Evolutionary conservation across 1,284 basidiomycete species (phyloP), one percentile per base, ranked within the genome.

Genomic region (Cutaneotrichosporon spelunceum): DNA sequence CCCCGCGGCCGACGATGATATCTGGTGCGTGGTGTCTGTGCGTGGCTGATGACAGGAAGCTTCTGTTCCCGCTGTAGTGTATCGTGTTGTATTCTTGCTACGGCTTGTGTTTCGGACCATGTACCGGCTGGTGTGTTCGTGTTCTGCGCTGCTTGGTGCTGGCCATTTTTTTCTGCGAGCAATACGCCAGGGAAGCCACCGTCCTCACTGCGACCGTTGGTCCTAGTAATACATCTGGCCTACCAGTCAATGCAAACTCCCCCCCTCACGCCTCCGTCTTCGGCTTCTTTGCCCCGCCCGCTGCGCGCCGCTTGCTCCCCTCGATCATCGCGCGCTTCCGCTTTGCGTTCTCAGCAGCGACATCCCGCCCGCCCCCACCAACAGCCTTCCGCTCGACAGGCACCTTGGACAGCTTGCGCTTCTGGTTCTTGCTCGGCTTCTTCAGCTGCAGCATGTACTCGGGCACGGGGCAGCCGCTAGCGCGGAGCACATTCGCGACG

Each of bases 401-500:
- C 42, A 74, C 78, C 78, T 88, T 89, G 59, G 90, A 90, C 84
- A 98, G 88, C 72, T 87, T 82, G 70, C 84, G 87, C 69, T 89
- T 87, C 77, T 90, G 89, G 82, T 95, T 85, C 79, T 93, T 93
- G 4, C 87, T 90, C 1, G 93, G 91, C 71, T 90, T 93, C 24
- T 88, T 89, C 45, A 96, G 82, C 68, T 89, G 88, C 33, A 89
- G 73, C 70, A 95, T 94, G 90, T 92, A 97, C 24, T 91, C 89
- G 0, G 93, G 90, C 1, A 96, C 92, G 2, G 83, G 78, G 69
- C 89, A 93, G 16, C 93, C 93, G 1, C 91, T 93, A 70, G 93
- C 88, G 23, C 90, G 82, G 69, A 99, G 86, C 19, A 98, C 91
- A 72, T 98, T 98, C 56, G 95, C 95, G 72, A 99, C 91, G 88